Evolutionary conservation across 331 rosid genomes (phyloP), one percentile per base, ranked within the genome.

Genomic region (Arachis monticola): DNA sequence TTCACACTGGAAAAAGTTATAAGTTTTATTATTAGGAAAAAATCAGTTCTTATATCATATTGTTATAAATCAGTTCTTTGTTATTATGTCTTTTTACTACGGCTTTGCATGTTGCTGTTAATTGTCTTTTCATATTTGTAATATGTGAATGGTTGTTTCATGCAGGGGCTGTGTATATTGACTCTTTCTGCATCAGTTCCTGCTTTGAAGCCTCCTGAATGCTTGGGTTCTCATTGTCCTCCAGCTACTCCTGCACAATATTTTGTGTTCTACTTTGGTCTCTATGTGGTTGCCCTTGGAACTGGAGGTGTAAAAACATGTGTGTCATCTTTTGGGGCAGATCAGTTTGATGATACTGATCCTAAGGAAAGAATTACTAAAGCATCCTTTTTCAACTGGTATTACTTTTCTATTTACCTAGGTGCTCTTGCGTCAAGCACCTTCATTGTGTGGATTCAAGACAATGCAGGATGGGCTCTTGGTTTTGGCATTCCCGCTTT

Each of bases 261-360:
- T 57, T 77, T 67, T 14, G 87, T 85, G 58, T 86, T 93, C 82
- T 93, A 91, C 89, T 22, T 83, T 17, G 96, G 95, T 52, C 96
- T 93, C 52, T 93, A 93, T 75, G 78, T 91, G 78, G 84, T 93
- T 79, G 97, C 98, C 9, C 86, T 91, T 40, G 98, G 98, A 35
- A 87, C 96, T 56, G 98, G 97, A 65, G 97, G 97, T 45, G 91
- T 93, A 70, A 93, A 93, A 84, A 88, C 96, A 60, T 91, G 97
- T 61, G 97, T 91, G 51, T 82, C 87, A 10, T 75, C 92, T 50
- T 91, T 93, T 79, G 97, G 97, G 65, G 97, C 98, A 3, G 97
- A 93, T 71, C 98, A 93, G 85, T 93, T 93, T 84, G 98, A 93
- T 81, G 96, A 91, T 65, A 89, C 96, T 41, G 97, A 93, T 80